Evolutionary conservation across 2,329 filamentous ascomycete species (phyloP).

Genomic region (Pyrenophora tritici-repentis): DNA sequence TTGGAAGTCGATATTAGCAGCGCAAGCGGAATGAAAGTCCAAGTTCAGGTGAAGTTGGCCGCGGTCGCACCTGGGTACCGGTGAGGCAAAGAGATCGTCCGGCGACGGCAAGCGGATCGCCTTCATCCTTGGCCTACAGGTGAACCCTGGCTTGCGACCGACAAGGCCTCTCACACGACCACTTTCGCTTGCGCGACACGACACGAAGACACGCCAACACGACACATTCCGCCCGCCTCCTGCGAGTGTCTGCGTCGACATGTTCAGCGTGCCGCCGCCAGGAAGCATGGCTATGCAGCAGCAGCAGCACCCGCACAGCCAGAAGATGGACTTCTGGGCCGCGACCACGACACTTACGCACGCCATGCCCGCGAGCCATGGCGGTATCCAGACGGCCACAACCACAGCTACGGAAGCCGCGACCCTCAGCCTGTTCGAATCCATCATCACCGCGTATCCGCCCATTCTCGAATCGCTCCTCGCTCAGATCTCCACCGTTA

Average conservation of each 20-base stretch:
- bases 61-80: neutral
- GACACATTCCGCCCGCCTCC: constrained; percentile 16
- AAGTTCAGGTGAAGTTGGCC: neutral
- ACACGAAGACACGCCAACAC: too few relatives aligned
- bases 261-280: constrained; percentile 18
- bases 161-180: constrained; percentile 31
- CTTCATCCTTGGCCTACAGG: constrained; percentile 13
- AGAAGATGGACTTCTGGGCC: constrained; percentile 26
- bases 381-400: constrained; percentile 6
- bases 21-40: neutral
- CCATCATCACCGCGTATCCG: constrained; percentile 60
- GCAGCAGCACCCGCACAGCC: constrained; percentile 6
- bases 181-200: constrained; percentile 27
- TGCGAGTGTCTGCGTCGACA: constrained; percentile 29
- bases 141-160: constrained; percentile 12
- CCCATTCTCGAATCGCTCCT: constrained; percentile 64
- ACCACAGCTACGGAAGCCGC: too few relatives aligned
- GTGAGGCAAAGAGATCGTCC: constrained; percentile 9
- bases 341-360: constrained; percentile 8
- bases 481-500: constrained; percentile 60
- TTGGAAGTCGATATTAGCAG: neutral
- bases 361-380: constrained; percentile 2
- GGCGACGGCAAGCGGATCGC: constrained; percentile 14
- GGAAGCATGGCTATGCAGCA: constrained; percentile 36
- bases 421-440: constrained; percentile 54